phyloP scores from a whole-genome alignment of 2,329 filamentous ascomycete species.

The Calonectria honghensis region DNA sequence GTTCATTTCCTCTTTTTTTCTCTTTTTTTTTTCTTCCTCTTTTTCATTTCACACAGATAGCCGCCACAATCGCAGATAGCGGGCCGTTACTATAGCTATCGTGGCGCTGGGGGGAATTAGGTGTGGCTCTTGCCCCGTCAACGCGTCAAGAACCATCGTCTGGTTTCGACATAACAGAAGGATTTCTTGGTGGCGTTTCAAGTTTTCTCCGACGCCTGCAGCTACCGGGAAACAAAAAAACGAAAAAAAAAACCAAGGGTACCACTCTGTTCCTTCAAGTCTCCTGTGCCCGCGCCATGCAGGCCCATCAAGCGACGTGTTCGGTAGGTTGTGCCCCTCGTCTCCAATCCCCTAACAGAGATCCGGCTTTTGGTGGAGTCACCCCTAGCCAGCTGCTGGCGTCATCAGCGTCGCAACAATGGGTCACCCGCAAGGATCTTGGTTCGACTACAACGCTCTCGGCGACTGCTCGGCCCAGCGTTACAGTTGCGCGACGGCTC shows the following conservation, averaged over 20 bases:
- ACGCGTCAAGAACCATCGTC: background rate
- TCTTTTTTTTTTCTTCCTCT: background rate
- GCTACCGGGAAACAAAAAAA: slow-evolving; percentile 1
- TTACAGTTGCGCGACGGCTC: slow-evolving; percentile 4
- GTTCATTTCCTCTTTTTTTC: background rate
- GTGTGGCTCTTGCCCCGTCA: slow-evolving; percentile 8
- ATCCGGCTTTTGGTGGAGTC: slow-evolving; percentile 15
- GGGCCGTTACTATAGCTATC: background rate
- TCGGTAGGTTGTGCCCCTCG: slow-evolving; percentile 4
- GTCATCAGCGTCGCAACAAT: slow-evolving; percentile 41
- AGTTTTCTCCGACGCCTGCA: background rate
- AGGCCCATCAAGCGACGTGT: slow-evolving; percentile 26
- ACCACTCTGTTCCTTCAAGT: background rate
- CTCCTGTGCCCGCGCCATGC: background rate
- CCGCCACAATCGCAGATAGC: background rate
- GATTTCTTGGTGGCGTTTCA: background rate
- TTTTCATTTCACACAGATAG: background rate
- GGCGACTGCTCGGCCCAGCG: slow-evolving; percentile 1
- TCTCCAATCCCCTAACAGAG: slow-evolving; percentile 8
- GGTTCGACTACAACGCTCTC: slow-evolving; percentile 7
- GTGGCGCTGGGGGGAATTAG: slow-evolving; percentile 7
- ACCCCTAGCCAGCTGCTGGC: slow-evolving; percentile 27
- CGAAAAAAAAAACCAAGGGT: background rate
- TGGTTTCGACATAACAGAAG: background rate
- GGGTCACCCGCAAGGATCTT: slow-evolving; percentile 20